Conservation (phyloP, 306 rosid species). For the Lathyrus sativus region DNA sequence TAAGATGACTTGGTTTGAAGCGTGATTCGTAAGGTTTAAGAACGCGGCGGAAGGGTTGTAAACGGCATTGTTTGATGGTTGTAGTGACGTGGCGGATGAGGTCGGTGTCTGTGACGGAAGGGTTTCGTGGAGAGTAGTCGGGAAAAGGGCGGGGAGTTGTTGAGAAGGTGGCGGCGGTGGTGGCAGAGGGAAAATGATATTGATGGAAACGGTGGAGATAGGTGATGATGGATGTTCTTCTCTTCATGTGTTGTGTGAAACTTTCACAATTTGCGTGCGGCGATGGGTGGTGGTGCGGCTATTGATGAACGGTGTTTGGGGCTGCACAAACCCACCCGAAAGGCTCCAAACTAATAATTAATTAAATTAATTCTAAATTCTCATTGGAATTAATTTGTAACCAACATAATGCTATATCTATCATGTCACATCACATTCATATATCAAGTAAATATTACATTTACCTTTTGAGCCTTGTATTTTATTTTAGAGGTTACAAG, state of each 20-base stretch:
- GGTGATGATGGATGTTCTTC: slow-evolving; percentile 35
- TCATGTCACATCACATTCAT: no score
- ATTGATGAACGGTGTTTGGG: neutral
- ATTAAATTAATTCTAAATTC: no score
- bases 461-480: no score
- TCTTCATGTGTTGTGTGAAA: slow-evolving; percentile 57
- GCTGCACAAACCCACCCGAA: neutral
- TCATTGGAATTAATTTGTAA: no score
- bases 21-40: slow-evolving; percentile 63
- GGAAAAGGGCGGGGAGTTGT: slow-evolving; percentile 71
- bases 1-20: slow-evolving; percentile 60
- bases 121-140: slow-evolving; percentile 74
- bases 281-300: neutral
- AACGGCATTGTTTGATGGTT: slow-evolving; percentile 63
- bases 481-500: no score
- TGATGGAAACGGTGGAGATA: slow-evolving; percentile 33
- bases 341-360: neutral
- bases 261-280: no score
- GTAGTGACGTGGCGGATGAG: slow-evolving; percentile 61
- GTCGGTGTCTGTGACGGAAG: slow-evolving; percentile 61
- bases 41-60: slow-evolving; percentile 61
- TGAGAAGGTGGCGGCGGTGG: slow-evolving; percentile 35
- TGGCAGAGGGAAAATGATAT: neutral
- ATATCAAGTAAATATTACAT: no score
- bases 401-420: no score